phyloP scores from a whole-genome alignment of 805 yeast species.

The Monosporozyma solicola region DNA sequence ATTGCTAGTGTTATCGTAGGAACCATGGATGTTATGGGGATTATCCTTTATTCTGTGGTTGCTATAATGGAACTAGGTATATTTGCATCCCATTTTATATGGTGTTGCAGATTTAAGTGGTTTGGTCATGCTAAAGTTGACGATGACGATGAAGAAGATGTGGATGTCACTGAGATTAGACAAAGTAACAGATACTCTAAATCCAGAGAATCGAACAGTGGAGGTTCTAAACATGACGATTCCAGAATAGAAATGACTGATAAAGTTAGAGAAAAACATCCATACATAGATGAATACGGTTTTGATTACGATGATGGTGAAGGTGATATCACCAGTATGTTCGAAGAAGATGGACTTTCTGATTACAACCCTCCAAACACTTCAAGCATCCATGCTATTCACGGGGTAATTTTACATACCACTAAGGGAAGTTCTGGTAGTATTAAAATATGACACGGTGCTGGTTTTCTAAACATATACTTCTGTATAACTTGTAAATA shows the following conservation, averaged over 20 bases:
- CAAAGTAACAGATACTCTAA: too few relatives aligned
- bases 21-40: constrained; percentile 64
- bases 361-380: neutral
- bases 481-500: too few relatives aligned
- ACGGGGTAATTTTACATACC: constrained; percentile 5
- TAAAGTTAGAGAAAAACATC: neutral
- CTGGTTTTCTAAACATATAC: too few relatives aligned
- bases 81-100: constrained; percentile 55
- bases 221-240: neutral
- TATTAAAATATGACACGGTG: neutral
- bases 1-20: constrained; percentile 54
- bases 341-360: neutral
- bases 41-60: constrained; percentile 64
- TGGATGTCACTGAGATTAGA: too few relatives aligned
- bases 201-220: too few relatives aligned
- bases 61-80: constrained; percentile 73
- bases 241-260: neutral
- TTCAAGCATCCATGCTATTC: constrained; percentile 6
- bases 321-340: neutral
- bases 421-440: neutral
- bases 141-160: neutral
- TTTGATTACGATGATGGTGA: neutral
- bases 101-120: constrained; percentile 46
- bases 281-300: constrained; percentile 1
- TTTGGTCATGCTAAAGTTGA: constrained; percentile 7